Evolutionary conservation across 768 basidiomycete species (phyloP).

Genomic region (Auriscalpium orientale): DNA sequence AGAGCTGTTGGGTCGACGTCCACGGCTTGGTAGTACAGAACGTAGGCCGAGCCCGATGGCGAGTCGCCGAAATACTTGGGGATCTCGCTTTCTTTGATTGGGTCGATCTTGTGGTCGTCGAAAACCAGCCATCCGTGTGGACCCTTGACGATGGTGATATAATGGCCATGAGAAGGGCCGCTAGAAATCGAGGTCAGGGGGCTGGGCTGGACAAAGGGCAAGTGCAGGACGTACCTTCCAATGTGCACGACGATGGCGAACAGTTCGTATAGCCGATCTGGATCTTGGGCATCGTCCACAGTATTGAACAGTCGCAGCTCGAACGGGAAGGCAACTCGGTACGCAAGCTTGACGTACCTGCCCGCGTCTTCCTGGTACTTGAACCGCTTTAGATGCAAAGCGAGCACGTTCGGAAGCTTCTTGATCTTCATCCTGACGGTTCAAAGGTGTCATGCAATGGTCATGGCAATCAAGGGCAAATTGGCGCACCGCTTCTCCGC

Average conservation of each 20-base stretch:
- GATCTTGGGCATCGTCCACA: constrained; percentile 85
- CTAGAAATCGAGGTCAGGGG: constrained; percentile 32
- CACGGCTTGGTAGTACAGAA: constrained; percentile 92
- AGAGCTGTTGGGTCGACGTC: constrained; percentile 73
- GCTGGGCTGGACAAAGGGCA: neutral
- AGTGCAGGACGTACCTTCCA: constrained; percentile 66
- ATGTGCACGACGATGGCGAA: constrained; percentile 99
- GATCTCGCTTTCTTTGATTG: constrained; percentile 85
- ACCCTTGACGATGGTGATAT: constrained; percentile 89
- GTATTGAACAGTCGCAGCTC: constrained; percentile 96
- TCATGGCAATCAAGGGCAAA: constrained; percentile 8
- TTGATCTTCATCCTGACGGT: constrained; percentile 92
- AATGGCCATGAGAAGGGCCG: constrained; percentile 98
- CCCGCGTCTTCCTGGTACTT: constrained; percentile 93
- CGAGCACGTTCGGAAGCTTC: constrained; percentile 88
- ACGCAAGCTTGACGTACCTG: constrained; percentile 90
- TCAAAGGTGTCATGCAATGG: neutral
- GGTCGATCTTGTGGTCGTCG: constrained; percentile 89
- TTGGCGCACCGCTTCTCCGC: constrained; percentile 85
- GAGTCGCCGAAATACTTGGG: constrained; percentile 92
- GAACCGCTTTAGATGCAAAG: constrained; percentile 95
- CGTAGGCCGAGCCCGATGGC: constrained; percentile 84
- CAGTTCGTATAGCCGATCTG: constrained; percentile 88
- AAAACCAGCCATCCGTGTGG: constrained; percentile 82
- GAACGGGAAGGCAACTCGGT: constrained; percentile 94